These are phyloP conservation scores for Linanthus parryae DNA, from an alignment of 148 eudicot species.

Conservation along the genomic window DNA sequence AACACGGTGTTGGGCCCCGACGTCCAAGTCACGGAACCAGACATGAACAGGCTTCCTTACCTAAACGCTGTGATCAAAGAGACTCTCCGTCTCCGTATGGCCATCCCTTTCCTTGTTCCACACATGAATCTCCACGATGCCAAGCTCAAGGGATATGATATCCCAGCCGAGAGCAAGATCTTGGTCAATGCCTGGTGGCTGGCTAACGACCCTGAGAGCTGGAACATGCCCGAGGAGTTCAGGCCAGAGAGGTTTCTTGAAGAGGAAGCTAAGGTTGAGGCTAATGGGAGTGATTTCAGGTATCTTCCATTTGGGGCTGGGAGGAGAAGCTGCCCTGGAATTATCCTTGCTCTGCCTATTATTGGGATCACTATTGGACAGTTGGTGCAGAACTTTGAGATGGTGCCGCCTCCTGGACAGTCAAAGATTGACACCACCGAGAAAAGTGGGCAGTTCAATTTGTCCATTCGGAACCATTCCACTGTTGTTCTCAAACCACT, in stretches of 20 bases:
- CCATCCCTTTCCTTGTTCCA: constrained; percentile 74
- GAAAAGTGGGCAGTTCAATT: constrained; percentile 79
- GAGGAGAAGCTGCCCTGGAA: constrained; percentile 87
- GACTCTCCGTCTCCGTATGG: constrained; percentile 71
- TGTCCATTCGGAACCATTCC: constrained; percentile 59
- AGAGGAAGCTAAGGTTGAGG: constrained; percentile 77
- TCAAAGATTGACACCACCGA: constrained; percentile 60
- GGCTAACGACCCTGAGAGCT: constrained; percentile 71
- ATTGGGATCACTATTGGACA: constrained; percentile 72
- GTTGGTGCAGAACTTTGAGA: constrained; percentile 74
- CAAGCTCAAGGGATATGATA: constrained; percentile 59
- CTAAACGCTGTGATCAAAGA: constrained; percentile 82
- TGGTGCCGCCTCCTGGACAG: constrained; percentile 75
- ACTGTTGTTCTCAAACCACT: constrained; percentile 63
- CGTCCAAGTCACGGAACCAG: constrained; percentile 65
- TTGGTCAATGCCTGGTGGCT: constrained; percentile 86
- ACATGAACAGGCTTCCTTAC: constrained; percentile 54
- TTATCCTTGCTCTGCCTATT: constrained; percentile 75
- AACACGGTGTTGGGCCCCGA: constrained; percentile 57
- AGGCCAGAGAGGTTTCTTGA: constrained; percentile 86
- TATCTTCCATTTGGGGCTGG: constrained; percentile 82
- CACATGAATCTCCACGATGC: constrained; percentile 90
- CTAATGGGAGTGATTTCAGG: constrained; percentile 75
- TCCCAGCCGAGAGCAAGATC: constrained; percentile 83
- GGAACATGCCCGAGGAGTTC: constrained; percentile 79